These are phyloP conservation scores for Russula dissimulans DNA, from an alignment of 768 basidiomycete genomes.

Conservation along the genomic window DNA sequence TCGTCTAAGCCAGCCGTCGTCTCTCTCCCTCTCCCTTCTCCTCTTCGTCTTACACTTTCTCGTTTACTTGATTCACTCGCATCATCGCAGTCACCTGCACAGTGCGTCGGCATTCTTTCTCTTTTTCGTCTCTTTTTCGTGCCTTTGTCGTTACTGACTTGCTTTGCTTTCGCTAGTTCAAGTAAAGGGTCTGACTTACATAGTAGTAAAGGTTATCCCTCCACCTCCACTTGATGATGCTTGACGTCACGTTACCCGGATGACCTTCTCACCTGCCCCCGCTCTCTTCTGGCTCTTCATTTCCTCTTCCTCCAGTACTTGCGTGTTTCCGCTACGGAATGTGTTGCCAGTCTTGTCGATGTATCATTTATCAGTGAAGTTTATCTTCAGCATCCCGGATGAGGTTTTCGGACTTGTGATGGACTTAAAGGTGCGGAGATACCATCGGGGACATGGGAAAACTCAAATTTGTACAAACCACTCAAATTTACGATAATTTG, in stretches of 20 bases:
- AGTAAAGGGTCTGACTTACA: slow-evolving; percentile 18
- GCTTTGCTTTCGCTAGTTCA: slow-evolving; percentile 26
- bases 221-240: not conserved
- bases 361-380: slow-evolving; percentile 1
- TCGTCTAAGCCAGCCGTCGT: too few species aligned
- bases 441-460: too few species aligned
- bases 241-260: not conserved
- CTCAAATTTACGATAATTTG: too few species aligned
- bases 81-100: too few species aligned
- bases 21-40: too few species aligned
- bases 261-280: not conserved
- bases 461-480: too few species aligned
- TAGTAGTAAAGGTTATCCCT: too few species aligned
- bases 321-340: not conserved
- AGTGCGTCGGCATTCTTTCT: slow-evolving; percentile 35
- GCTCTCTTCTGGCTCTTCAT: not conserved
- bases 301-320: not conserved
- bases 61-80: too few species aligned
- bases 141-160: not conserved
- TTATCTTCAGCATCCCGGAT: too few species aligned
- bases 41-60: too few species aligned
- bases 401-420: too few species aligned
- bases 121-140: not conserved
- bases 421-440: too few species aligned
- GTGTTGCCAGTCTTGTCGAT: not conserved